phyloP scores from a whole-genome alignment of 495 filamentous ascomycete genomes.

The Wilcoxina mikolae region DNA sequence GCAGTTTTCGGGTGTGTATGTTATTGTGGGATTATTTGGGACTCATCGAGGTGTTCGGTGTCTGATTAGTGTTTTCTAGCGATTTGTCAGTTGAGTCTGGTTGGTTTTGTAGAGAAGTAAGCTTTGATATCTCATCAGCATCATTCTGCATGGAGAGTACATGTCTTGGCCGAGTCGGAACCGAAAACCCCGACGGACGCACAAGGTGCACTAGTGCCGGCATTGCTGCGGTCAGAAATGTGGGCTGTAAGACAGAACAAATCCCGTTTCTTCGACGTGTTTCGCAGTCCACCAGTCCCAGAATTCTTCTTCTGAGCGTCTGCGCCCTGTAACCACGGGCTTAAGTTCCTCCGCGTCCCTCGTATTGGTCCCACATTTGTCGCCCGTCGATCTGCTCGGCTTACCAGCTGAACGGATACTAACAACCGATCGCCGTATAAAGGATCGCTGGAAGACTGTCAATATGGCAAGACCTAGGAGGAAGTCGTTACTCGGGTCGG shows the following conservation, averaged over 20 bases:
- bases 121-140: too few relatives aligned
- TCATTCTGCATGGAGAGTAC: too few relatives aligned
- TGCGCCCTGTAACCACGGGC: neutral
- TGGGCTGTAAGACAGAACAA: neutral
- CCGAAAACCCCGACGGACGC: neutral
- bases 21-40: too few relatives aligned
- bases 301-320: neutral
- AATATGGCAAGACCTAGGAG: slow-evolving; percentile 7
- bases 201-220: neutral
- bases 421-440: neutral
- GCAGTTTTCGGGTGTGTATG: too few relatives aligned
- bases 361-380: neutral
- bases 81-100: too few relatives aligned
- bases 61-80: too few relatives aligned
- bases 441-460: neutral
- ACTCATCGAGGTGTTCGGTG: too few relatives aligned
- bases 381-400: neutral
- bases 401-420: neutral
- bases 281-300: neutral
- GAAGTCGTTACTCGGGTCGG: slow-evolving; percentile 15
- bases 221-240: neutral
- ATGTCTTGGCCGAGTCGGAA: too few relatives aligned
- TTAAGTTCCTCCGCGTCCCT: neutral
- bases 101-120: too few relatives aligned
- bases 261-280: too few relatives aligned